Evolutionary conservation across 2,329 filamentous ascomycete genomes (phyloP).

Genomic region (Plenodomus biglobosus): DNA sequence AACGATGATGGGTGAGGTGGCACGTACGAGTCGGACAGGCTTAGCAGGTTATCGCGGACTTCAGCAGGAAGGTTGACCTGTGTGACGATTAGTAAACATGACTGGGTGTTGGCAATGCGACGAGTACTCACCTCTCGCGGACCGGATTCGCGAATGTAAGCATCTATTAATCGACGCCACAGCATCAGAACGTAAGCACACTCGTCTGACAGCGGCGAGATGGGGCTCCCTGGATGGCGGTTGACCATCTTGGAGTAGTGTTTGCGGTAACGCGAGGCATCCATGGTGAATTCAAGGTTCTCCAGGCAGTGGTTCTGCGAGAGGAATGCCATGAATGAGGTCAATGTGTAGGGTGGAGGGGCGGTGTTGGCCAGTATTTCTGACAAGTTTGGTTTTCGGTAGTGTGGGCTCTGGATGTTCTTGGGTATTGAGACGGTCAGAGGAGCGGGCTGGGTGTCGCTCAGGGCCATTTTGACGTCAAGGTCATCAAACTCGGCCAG

Average conservation of each 20-base stretch:
- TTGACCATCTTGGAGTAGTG: conserved; percentile 63
- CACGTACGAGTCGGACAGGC: conserved; percentile 58
- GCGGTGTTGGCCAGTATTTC: conserved; percentile 88
- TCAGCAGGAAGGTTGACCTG: conserved; percentile 74
- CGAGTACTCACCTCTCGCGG: conserved; percentile 37
- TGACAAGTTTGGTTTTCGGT: conserved; percentile 70
- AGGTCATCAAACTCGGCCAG: conserved; percentile 45
- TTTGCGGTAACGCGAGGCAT: conserved; percentile 80
- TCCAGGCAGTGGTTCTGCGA: conserved; percentile 97
- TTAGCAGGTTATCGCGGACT: conserved; percentile 78
- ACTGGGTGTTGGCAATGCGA: neutral
- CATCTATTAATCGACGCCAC: conserved; percentile 85
- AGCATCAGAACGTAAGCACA: conserved; percentile 72
- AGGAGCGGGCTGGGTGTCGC: conserved; percentile 48
- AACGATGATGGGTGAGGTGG: conserved; percentile 75
- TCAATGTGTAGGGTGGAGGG: conserved; percentile 83
- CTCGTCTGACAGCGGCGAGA: conserved; percentile 58
- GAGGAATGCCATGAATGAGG: conserved; percentile 93
- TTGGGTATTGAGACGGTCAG: conserved; percentile 55
- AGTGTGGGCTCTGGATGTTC: conserved; percentile 52
- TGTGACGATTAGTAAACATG: conserved; percentile 20
- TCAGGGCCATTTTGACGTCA: conserved; percentile 53
- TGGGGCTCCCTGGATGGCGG: conserved; percentile 49
- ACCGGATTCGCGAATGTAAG: conserved; percentile 67
- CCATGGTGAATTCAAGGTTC: conserved; percentile 94